phyloP scores from a whole-genome alignment of 1,284 basidiomycete genomes.

The Trametes hirsuta region DNA sequence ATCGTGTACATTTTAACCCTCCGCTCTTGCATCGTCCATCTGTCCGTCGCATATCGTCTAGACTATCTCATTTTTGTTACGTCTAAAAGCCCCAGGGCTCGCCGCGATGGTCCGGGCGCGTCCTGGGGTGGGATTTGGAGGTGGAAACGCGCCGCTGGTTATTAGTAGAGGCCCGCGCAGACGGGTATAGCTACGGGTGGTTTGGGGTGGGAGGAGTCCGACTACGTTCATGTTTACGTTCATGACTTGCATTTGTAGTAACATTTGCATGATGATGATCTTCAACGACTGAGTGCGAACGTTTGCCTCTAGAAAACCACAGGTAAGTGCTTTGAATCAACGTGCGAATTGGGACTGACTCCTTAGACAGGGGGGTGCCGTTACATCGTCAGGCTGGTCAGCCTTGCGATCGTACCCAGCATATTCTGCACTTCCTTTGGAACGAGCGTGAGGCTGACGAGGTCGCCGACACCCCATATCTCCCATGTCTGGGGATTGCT shows the following conservation, averaged over 20 bases:
- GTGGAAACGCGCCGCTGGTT: not conserved
- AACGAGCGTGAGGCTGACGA: no score
- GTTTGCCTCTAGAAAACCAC: not conserved
- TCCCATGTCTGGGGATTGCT: no score
- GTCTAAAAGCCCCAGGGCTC: conserved; percentile 5
- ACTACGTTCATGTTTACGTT: conserved; percentile 12
- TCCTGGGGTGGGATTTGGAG: not conserved
- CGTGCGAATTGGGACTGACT: no score
- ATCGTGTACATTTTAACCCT: conserved; percentile 19
- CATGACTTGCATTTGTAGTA: conserved; percentile 20
- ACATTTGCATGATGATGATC: conserved; percentile 16
- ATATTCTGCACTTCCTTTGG: no score
- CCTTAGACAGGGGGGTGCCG: no score
- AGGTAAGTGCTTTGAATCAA: not conserved
- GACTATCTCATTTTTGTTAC: conserved; percentile 9
- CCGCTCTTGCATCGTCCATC: conserved; percentile 17
- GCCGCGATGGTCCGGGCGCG: not conserved
- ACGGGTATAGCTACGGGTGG: not conserved
- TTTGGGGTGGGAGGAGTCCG: conserved; percentile 1
- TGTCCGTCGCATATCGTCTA: conserved; percentile 20
- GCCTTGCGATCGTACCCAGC: no score
- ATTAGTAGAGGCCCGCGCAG: not conserved
- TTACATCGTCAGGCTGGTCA: no score
- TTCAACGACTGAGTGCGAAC: not conserved
- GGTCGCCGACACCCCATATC: no score